These are phyloP conservation scores for Pseudonitzschia pungens DNA, from an alignment of 108 stramenopile species.

Conservation along the genomic window DNA sequence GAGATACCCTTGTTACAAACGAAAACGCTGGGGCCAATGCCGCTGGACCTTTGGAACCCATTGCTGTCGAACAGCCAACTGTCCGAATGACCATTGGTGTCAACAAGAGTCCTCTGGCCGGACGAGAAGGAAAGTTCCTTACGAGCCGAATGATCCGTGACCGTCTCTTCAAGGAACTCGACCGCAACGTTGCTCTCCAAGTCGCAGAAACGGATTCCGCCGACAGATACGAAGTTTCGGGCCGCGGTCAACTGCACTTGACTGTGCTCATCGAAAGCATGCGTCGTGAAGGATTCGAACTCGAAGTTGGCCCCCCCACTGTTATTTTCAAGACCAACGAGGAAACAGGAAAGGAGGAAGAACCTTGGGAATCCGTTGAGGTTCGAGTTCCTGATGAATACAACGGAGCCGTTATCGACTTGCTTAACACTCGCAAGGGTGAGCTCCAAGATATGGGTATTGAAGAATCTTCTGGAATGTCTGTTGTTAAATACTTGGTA, in stretches of 20 bases:
- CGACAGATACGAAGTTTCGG: conserved; percentile 94
- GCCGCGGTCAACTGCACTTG: conserved; percentile 98
- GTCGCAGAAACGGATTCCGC: conserved; percentile 93
- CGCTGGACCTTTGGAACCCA: conserved; percentile 88
- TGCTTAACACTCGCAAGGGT: conserved; percentile 92
- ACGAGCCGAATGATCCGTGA: conserved; percentile 97
- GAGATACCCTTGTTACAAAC: conserved; percentile 93
- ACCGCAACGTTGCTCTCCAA: conserved; percentile 93
- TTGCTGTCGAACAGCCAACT: conserved; percentile 97
- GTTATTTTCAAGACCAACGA: conserved; percentile 92
- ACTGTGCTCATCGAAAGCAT: conserved; percentile 98
- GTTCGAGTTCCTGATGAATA: conserved; percentile 95
- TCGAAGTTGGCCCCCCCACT: conserved; percentile 96
- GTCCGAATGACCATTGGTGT: conserved; percentile 99
- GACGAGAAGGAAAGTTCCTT: conserved; percentile 96
- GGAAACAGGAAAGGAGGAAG: conserved; percentile 87
- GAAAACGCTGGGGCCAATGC: conserved; percentile 74
- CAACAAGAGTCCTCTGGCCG: conserved; percentile 98
- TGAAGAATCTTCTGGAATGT: conserved; percentile 82
- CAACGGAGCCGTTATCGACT: conserved; percentile 89
- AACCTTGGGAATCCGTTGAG: conserved; percentile 96
- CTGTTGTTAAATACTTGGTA: conserved; percentile 91
- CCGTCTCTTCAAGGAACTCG: conserved; percentile 95
- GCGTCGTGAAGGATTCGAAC: conserved; percentile 99
- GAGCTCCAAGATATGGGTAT: conserved; percentile 93